Evolutionary conservation across 495 filamentous ascomycete species (phyloP), one percentile per base, ranked within the genome.

Genomic region (Recurvomyces mirabilis): DNA sequence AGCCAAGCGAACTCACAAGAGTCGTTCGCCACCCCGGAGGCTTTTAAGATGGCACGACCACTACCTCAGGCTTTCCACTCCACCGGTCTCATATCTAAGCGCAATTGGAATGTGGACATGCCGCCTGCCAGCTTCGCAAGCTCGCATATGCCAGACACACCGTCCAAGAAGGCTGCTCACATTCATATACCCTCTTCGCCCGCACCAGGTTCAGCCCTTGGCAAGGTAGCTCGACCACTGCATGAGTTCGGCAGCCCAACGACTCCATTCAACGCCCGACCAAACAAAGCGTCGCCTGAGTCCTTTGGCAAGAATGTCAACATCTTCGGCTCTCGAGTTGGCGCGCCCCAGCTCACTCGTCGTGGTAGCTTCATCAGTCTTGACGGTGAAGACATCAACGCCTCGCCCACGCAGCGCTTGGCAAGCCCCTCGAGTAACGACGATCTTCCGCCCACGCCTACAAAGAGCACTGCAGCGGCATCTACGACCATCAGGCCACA

Each of bases 51-150:
- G 5, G 84, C 80, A 11, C 93, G 82, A 59, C 89, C 89, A 25
- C 67, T 83, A 7, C 83, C 84, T 24, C 79, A 81, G 15, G 89
- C 87, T 10, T 95, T 95, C 63, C 83, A 82, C 71, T 95, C 91
- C 0, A 95, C 91, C 4, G 91, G 91, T 22, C 65, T 98, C 33
- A 82, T 96, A 25, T 94, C 91, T 4, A 96, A 96, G 66, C 77
- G 72, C 57, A 75, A 74, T 45, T 68, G 70, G 30, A 70, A 76
- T 44, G 68, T 68, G 2, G 75, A 79, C 32, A 67, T 74, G 11
- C 65, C 68, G 23, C 66, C 68, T 37, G 64, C 55, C 24, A 46
- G 47, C 20, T 61, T 62, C 23, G 66, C 60, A 10, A 73, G 68
- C 55, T 73, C 71, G 45, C 57, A 51, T 24, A 84, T 91, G 73